Conservation (phyloP, 257 asterid species). For the Avicennia marina region DNA sequence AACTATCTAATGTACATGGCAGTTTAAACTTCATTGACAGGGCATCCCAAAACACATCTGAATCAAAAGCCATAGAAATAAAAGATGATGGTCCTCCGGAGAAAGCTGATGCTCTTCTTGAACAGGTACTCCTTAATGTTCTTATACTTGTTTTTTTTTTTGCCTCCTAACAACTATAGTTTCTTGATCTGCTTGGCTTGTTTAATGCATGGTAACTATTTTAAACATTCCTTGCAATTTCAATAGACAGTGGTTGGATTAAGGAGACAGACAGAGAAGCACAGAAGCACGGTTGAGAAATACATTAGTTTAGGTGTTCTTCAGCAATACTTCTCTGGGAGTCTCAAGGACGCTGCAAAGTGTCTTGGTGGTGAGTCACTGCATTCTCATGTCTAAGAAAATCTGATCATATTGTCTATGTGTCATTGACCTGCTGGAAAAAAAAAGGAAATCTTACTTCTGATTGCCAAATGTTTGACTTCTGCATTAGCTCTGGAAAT, state of each 20-base stretch:
- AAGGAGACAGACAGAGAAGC: slow-evolving; percentile 40
- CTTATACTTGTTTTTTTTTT: neutral
- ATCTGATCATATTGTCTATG: neutral
- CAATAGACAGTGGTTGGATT: slow-evolving; percentile 28
- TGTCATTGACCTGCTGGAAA: no score
- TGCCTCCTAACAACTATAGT: neutral
- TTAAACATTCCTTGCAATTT: no score
- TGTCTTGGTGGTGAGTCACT: slow-evolving; percentile 77
- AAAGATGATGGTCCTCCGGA: no score
- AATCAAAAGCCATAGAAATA: slow-evolving; percentile 19
- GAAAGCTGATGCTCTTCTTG: slow-evolving; percentile 6
- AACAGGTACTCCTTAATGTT: slow-evolving; percentile 33
- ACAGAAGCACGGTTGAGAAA: slow-evolving; percentile 56
- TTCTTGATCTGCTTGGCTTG: no score
- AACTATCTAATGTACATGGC: slow-evolving; percentile 17
- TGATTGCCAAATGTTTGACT: no score
- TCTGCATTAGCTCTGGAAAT: no score
- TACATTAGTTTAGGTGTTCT: slow-evolving; percentile 60
- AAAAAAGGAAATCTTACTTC: no score
- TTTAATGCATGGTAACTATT: no score
- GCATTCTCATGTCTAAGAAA: no score
- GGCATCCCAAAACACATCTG: slow-evolving; percentile 13
- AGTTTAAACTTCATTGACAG: slow-evolving; percentile 15
- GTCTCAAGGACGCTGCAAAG: slow-evolving; percentile 78
- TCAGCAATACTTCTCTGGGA: slow-evolving; percentile 69